Evolutionary conservation across 1,139 yeast genomes (phyloP).

Genomic region (Tardiomyces digboiensis): DNA sequence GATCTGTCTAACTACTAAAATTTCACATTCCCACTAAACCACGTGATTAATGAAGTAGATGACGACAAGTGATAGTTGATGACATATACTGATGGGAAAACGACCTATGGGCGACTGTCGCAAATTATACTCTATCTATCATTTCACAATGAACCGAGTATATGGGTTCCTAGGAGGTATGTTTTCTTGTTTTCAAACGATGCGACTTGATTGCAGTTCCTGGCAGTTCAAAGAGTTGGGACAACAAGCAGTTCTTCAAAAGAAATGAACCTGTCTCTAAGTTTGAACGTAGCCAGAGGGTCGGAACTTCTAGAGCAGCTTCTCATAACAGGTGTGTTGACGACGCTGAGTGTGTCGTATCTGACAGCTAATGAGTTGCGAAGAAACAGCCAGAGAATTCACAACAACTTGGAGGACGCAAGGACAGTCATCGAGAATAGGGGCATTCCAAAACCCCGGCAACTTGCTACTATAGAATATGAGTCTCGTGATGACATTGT

Average conservation of each 20-base stretch:
- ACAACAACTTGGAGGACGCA: slow-evolving; percentile 40
- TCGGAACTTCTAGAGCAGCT: background rate
- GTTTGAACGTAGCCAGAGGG: too few species aligned
- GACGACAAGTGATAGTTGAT: too few species aligned
- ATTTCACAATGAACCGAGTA: slow-evolving; percentile 45
- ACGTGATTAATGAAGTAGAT: too few species aligned
- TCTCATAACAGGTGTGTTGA: slow-evolving; percentile 29
- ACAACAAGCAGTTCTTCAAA: too few species aligned
- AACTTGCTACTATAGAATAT: slow-evolving; percentile 27
- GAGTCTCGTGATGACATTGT: slow-evolving; percentile 35
- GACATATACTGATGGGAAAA: too few species aligned
- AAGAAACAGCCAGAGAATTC: slow-evolving; percentile 37
- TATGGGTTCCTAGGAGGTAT: slow-evolving; percentile 62
- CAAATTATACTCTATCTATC: too few species aligned
- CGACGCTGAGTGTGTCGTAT: slow-evolving; percentile 57
- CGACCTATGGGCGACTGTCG: too few species aligned
- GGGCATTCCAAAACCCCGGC: slow-evolving; percentile 32
- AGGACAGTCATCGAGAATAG: slow-evolving; percentile 34
- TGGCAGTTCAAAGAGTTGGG: background rate
- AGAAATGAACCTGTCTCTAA: too few species aligned
- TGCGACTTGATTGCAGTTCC: background rate
- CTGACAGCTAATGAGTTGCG: slow-evolving; percentile 53
- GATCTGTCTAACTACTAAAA: background rate
- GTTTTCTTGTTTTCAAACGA: background rate
- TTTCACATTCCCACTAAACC: too few species aligned